Conservation (phyloP, 345 rosid species). For the Pelargonium nanum region DNA sequence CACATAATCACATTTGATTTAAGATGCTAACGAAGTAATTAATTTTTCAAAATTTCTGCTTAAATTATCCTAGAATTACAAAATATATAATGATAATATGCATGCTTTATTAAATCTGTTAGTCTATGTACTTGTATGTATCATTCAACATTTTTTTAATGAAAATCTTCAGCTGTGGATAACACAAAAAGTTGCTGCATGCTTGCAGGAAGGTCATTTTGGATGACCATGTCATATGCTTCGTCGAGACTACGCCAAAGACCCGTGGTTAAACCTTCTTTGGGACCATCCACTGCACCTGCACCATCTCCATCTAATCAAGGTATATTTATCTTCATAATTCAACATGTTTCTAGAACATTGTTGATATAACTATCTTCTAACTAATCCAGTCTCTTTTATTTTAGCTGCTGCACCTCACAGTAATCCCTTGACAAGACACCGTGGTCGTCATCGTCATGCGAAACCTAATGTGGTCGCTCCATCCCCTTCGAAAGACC, state of each 20-base stretch:
- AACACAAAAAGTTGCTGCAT: slow-evolving; percentile 9
- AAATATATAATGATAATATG: too few relatives aligned
- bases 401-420: slow-evolving; percentile 30
- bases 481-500: slow-evolving; percentile 57
- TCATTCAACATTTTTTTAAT: neutral
- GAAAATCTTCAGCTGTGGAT: neutral
- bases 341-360: neutral
- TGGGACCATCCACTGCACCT: slow-evolving; percentile 28
- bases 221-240: slow-evolving; percentile 30
- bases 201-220: slow-evolving; percentile 43
- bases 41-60: too few relatives aligned
- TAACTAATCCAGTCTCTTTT: slow-evolving; percentile 14
- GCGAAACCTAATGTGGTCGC: slow-evolving; percentile 38
- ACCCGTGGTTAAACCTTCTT: slow-evolving; percentile 25
- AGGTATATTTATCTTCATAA: slow-evolving; percentile 19
- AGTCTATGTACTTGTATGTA: neutral
- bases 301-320: slow-evolving; percentile 40
- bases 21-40: neutral
- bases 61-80: too few relatives aligned
- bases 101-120: too few relatives aligned
- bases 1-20: neutral
- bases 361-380: neutral
- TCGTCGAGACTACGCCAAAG: slow-evolving; percentile 23
- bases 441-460: slow-evolving; percentile 41
- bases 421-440: slow-evolving; percentile 28